Evolutionary conservation across 2,329 filamentous ascomycete genomes (phyloP), one percentile per base, ranked within the genome.

Genomic region (Juglanconis sp.): DNA sequence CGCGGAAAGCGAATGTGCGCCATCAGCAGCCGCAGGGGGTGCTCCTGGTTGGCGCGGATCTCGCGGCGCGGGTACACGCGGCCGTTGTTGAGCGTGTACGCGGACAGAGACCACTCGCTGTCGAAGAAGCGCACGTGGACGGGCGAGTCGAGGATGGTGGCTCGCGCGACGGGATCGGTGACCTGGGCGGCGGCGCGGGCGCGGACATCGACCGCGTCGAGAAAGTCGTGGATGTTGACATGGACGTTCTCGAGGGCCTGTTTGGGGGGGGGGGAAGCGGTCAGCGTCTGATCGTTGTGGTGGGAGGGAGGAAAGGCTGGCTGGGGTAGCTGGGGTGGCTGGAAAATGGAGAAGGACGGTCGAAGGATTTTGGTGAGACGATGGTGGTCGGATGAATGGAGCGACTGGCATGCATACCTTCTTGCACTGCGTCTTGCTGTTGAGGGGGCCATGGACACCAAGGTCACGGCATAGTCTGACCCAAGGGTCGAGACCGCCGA

Each of bases 161-260:
- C 35, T 13, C 55, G 46, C n/a, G 15, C 36, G 8, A 17, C 46
- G 5, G 42, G 42, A 11, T 49, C 46, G 11, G 6, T 4, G 30
- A 38, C 30, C n/a, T n/a, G 4, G 1, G 35, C 47, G 46, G 46
- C 46, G 4, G 35, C 35, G 24, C 11, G 4, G 1, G 3, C 34
- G 9, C 64, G 63, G 2, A 60, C 63, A 5, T 66, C 57, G 31
- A 74, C 57, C 9, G 73, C 74, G 0, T 69, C 63, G 6, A 84
- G 67, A 59, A 84, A 79, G 66, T 84, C 81, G 34, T 62, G 63
- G 42, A 83, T 82, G 60, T 83, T 83, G 60, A 83, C 73, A 67
- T 76, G 74, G 4, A 81, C 69, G 0, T 52, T 64, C n/a, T 65
- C 66, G 2, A 82, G 67, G 3, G 73, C 77, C 80, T 82, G 38